Evolutionary conservation across 805 yeast species (phyloP).

Genomic region (Torulaspora maleeae): DNA sequence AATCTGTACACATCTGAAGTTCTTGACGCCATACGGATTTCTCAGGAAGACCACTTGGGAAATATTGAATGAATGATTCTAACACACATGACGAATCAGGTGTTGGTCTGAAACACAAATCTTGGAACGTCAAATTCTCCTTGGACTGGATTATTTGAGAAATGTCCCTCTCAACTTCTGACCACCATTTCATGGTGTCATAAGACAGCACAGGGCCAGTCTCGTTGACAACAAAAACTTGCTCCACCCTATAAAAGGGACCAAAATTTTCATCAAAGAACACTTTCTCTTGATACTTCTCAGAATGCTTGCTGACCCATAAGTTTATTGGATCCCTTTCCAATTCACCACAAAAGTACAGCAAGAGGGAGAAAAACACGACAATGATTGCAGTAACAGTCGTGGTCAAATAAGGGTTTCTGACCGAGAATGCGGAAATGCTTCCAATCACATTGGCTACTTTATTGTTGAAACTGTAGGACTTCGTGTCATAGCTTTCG

Average conservation of each 20-base stretch:
- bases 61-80: constrained; percentile 87
- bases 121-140: constrained; percentile 43
- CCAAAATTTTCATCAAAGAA: constrained; percentile 80
- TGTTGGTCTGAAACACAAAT: constrained; percentile 78
- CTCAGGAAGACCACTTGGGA: constrained; percentile 55
- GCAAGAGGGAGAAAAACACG: constrained; percentile 32
- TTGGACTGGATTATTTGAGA: constrained; percentile 30
- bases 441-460: constrained; percentile 40
- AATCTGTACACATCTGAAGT: constrained; percentile 57
- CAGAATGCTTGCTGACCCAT: constrained; percentile 83
- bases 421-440: constrained; percentile 57
- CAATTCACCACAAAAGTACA: constrained; percentile 47
- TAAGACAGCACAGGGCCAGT: constrained; percentile 67
- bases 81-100: constrained; percentile 71
- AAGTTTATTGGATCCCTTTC: constrained; percentile 78
- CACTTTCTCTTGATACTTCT: constrained; percentile 60
- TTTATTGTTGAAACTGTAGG: constrained; percentile 15
- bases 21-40: constrained; percentile 48
- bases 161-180: constrained; percentile 62
- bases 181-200: constrained; percentile 82
- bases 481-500: constrained; percentile 20
- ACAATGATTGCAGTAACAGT: constrained; percentile 38
- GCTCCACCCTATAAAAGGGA: constrained; percentile 87
- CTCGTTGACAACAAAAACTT: constrained; percentile 65
- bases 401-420: constrained; percentile 53